Evolutionary conservation across 768 basidiomycete species (phyloP), one percentile per base, ranked within the genome.

Genomic region (Cystofilobasidium capitatum): DNA sequence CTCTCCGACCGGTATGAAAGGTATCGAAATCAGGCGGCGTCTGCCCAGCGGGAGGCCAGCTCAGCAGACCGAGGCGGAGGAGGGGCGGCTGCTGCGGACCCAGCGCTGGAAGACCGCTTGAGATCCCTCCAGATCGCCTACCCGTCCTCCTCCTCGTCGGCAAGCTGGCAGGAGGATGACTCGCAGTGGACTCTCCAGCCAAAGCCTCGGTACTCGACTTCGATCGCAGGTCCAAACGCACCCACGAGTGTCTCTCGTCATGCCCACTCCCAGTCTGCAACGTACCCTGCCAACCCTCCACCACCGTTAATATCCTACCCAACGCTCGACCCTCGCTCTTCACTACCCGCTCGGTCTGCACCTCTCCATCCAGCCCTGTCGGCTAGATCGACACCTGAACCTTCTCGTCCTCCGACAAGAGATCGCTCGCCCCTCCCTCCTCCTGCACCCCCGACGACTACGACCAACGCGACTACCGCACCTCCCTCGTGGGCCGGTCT

Each of bases 401-500:
- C 63, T 22, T 24, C 54, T 16, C 47, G n/a, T 20, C 26, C 35
- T 3, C 6, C 44, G 17, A 26, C 54, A 42, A 14, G 37, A 59
- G 22, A 3, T 42, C n/a, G n/a, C 0, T 14, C 42, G 20, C 20
- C 35, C 8, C 31, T 26, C 12, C 36, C 58, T 14, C 31, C 49
- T 13, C 20, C 29, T 9, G 44, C 36, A 37, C 17, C 58, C 16
- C 37, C 60, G 20, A 20, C 45, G 3, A 9, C 57, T 31, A 3
- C 61, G 2, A 57, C 66, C 26, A 20, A 24, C 8, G 20, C 39
- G 10, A 37, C 66, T 3, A 20, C 66, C n/a, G 39, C 49, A 20
- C 51, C 39, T 0, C 26, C 59, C 16, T 62, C 60, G 22, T 47
- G 59, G 8, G 33, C n/a, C 0, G 33, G 31, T 0, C 81, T 87